These are phyloP conservation scores for Coelastrella sp. DNA, from an alignment of 139 green algal species.

Conservation along the genomic window DNA sequence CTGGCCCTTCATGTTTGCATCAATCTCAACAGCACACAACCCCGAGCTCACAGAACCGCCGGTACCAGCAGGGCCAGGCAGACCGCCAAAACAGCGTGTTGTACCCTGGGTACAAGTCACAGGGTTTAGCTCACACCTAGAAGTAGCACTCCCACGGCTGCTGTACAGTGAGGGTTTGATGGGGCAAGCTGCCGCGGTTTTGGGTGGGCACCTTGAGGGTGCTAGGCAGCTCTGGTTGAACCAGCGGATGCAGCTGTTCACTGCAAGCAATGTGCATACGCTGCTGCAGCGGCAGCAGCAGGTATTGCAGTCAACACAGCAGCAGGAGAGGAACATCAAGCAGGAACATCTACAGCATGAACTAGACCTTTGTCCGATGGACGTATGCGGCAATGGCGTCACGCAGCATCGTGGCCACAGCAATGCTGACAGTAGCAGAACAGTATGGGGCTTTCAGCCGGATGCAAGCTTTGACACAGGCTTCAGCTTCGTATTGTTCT, in stretches of 20 bases:
- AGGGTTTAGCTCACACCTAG: conserved; percentile 16
- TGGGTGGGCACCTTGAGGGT: conserved; percentile 29
- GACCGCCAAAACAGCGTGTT: neutral
- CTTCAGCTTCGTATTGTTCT: conserved; percentile 26
- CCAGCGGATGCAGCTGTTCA: conserved; percentile 30
- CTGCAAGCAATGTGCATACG: conserved; percentile 1
- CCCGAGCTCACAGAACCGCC: conserved; percentile 4
- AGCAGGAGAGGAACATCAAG: neutral
- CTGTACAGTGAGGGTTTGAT: conserved; percentile 43
- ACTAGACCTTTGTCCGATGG: neutral
- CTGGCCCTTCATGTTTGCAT: conserved; percentile 66
- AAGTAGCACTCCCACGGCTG: conserved; percentile 32
- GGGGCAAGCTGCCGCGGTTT: neutral
- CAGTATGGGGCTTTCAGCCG: neutral
- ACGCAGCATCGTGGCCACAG: neutral
- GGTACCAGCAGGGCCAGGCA: neutral
- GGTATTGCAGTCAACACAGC: neutral
- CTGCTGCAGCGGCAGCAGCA: conserved; percentile 18
- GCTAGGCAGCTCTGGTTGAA: conserved; percentile 37
- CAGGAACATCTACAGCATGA: conserved; percentile 20
- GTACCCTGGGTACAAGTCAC: conserved; percentile 19
- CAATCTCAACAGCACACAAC: conserved; percentile 8
- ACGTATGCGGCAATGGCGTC: conserved; percentile 22
- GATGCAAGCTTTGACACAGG: conserved; percentile 13
- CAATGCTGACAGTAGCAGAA: neutral